Evolutionary conservation across 1,284 basidiomycete genomes (phyloP), one percentile per base, ranked within the genome.

Genomic region (Puccinia triticina): DNA sequence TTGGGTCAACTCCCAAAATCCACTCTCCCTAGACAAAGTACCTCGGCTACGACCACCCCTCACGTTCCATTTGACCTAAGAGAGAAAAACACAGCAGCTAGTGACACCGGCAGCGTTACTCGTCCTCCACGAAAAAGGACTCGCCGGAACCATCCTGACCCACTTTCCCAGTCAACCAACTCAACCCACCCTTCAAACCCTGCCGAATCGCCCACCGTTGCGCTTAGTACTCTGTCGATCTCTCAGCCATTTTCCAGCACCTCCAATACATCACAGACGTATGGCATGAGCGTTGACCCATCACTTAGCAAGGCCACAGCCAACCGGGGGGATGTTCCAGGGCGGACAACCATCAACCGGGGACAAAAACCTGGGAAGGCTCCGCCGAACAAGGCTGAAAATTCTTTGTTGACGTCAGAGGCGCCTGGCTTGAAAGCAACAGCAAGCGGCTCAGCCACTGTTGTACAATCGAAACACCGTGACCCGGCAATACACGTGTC

Each of bases 291-390:
- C n/a, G 23, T 21, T 4, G 43, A 48, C 40, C 66, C 43, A 37
- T 69, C 40, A 14, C 8, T 46, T 11, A 18, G 66, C n/a, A 69
- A 69, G 21, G 21, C 12, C 14, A 43, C 43, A 48, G 66, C 48
- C n/a, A 69, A 26, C n/a, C 46, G 66, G 43, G 66, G 40, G 23
- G 66, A 69, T 69, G 71, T 50, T 29, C 71, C 71, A 16, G 71
- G 71, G 7, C 46, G 71, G 26, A 50, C 71, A 26, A 55, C 53
- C 12, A 55, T 55, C 29, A 50, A 73, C 48, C 71, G 53, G 34
- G 71, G 71, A n/a, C 71, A 32, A 34, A 73, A 73, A 55, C n/a
- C 48, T 55, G 46, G 48, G 34, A 73, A 73, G 23, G 34, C 71
- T 34, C 34, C 29, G 34, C 5, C 34, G 48, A 73, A 34, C 29